Base-by-base conservation (phyloP, 2,329 filamentous ascomycete genomes). In the Fonsecaea pedrosoi region DNA sequence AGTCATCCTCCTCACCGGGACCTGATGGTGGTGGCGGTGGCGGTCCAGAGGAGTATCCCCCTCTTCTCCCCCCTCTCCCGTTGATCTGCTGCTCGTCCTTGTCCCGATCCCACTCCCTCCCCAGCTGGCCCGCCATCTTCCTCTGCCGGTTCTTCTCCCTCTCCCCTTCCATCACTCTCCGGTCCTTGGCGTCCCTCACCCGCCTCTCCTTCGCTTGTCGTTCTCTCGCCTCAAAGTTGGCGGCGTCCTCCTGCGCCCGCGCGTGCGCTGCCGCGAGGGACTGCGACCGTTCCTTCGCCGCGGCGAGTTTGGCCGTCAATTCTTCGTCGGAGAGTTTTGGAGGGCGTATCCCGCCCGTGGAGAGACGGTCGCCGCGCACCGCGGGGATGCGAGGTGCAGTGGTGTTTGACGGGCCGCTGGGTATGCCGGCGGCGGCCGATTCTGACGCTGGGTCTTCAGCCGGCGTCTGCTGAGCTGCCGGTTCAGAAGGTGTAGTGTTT, bases 241-340 rank as follows among this genome's bases (percentile, higher is more conserved):
- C 87, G 62, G 85, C 83, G 70, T 91, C 89, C n/a, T 87, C 87
- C 78, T 90, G 86, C n/a, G 87, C 87, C 32, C 87, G 83, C 0
- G 85, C 85, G 73, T 90, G 87, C 0, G 86, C 86, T 8, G 85
- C 87, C 8, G 83, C 82, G 13, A 86, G 81, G 58, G 85, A 82
- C 5, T 84, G 85, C 61, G 89, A 89, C 65, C 88, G 85, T 70
- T 88, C 82, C 69, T 84, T 83, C 72, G 89, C 89, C 40, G 82
- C 81, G 7, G 84, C 86, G 67, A 91, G 85, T 68, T 86, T 86
- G 54, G 83, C 84, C 3, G 82, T 83, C 7, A 91, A 82, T 75
- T 90, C 85, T 69, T 84, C 85, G 73, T 90, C 88, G 1, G 87
- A 90, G 54, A 90, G 82, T 77, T 88, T 89, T 2, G 85, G 84